Percentiles rank a stretch among this genome's conserved stretches.
Conservation (phyloP, 148 eudicot genomes). For the Nepenthes gracilis region DNA sequence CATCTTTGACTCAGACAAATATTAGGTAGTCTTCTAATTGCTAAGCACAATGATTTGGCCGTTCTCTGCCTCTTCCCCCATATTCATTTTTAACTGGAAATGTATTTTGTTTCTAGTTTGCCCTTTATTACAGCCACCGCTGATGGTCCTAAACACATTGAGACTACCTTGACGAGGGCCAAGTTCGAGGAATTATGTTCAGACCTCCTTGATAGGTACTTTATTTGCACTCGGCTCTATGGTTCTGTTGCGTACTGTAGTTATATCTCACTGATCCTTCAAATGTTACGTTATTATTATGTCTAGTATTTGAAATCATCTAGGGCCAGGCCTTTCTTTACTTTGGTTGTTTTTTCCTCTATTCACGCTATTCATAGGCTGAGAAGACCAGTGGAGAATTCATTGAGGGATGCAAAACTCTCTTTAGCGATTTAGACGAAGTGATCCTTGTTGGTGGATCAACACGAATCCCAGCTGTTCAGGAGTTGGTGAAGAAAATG, state of each 20-base stretch:
- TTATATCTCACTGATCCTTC: no score
- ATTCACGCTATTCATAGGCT: slow-evolving; percentile 21
- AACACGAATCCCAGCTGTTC: slow-evolving; percentile 65
- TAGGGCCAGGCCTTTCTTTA: no score
- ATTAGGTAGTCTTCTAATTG: slow-evolving; percentile 30
- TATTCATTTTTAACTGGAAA: neutral
- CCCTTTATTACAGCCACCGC: slow-evolving; percentile 91
- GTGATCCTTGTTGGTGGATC: slow-evolving; percentile 77
- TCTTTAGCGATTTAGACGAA: slow-evolving; percentile 54
- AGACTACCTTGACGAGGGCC: slow-evolving; percentile 73
- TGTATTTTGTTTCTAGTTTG: slow-evolving; percentile 26
- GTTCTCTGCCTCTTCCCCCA: neutral
- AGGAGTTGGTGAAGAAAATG: slow-evolving; percentile 46
- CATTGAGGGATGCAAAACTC: slow-evolving; percentile 54
- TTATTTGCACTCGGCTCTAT: neutral
- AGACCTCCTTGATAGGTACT: slow-evolving; percentile 81
- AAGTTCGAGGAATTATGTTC: slow-evolving; percentile 88
- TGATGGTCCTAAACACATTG: slow-evolving; percentile 91
- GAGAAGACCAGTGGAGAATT: slow-evolving; percentile 45
- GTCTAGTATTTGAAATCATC: no score
- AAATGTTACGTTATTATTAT: no score
- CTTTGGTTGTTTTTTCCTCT: no score
- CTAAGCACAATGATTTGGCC: neutral
- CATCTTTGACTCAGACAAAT: slow-evolving; percentile 54
- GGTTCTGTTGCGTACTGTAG: no score